Evolutionary conservation across 2,329 filamentous ascomycete species (phyloP).

Genomic region (Achaetomium macrosporum): DNA sequence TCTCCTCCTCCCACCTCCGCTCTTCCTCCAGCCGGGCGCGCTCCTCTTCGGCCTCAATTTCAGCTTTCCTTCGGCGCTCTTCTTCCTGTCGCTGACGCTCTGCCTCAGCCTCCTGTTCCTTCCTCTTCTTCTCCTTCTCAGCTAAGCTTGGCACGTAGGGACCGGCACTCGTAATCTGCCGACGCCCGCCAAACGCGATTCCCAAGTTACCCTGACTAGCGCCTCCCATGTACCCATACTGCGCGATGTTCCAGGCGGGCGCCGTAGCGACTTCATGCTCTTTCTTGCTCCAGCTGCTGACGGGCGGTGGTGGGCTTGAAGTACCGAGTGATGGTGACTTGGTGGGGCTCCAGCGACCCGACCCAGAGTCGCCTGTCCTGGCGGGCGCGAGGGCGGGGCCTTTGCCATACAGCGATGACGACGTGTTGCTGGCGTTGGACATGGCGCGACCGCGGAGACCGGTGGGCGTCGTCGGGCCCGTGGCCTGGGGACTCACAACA

Average conservation of each 20-base stretch:
- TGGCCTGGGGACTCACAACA: conserved; percentile 60
- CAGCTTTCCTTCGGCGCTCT: conserved; percentile 40
- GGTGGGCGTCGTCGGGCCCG: conserved; percentile 50
- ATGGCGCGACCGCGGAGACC: conserved; percentile 42
- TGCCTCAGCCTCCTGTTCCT: conserved; percentile 52
- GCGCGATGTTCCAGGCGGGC: conserved; percentile 96
- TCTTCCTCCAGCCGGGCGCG: conserved; percentile 58
- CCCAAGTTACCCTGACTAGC: conserved; percentile 94
- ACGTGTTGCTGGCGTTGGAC: conserved; percentile 53
- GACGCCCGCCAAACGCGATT: conserved; percentile 81
- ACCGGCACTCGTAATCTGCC: conserved; percentile 82
- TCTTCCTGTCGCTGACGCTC: conserved; percentile 55
- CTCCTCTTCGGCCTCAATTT: conserved; percentile 55
- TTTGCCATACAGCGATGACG: conserved; percentile 43
- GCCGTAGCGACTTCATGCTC: conserved; percentile 72
- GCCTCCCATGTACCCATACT: conserved; percentile 97
- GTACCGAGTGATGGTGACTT: conserved; percentile 54
- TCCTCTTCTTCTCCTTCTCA: conserved; percentile 70
- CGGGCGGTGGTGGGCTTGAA: conserved; percentile 46
- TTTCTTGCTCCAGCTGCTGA: conserved; percentile 88
- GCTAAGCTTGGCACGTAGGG: conserved; percentile 74
- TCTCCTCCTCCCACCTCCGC: conserved; percentile 71
- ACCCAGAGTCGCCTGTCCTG: conserved; percentile 48
- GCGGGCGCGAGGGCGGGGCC: conserved; percentile 40
- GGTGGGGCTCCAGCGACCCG: conserved; percentile 56